These are phyloP conservation scores for Ambrosiella xylebori DNA, from an alignment of 2,329 filamentous ascomycete species.

Conservation along the genomic window DNA sequence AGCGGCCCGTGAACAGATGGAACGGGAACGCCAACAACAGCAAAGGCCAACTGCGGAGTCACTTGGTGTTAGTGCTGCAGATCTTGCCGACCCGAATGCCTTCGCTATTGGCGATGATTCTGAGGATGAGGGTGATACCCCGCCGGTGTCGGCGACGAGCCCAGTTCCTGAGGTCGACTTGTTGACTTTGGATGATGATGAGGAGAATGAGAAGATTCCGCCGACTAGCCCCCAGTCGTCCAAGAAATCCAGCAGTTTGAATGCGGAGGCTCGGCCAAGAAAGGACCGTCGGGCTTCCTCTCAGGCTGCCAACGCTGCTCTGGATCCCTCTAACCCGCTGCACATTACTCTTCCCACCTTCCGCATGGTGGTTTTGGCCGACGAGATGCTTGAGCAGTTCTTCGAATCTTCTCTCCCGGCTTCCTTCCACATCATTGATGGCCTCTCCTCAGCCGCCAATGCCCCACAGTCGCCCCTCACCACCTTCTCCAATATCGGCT, in stretches of 20 bases:
- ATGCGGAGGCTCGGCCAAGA: slow-evolving; percentile 16
- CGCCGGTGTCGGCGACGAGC: neutral
- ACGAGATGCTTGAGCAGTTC: slow-evolving; percentile 89
- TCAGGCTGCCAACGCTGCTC: slow-evolving; percentile 69
- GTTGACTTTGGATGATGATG: slow-evolving; percentile 32
- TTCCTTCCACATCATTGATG: slow-evolving; percentile 75
- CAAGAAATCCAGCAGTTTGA: slow-evolving; percentile 10
- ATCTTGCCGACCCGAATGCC: slow-evolving; percentile 26
- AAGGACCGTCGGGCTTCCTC: slow-evolving; percentile 45
- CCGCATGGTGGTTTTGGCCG: slow-evolving; percentile 93
- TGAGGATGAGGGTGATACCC: slow-evolving; percentile 32
- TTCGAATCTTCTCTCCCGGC: slow-evolving; percentile 91
- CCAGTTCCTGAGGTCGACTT: slow-evolving; percentile 34
- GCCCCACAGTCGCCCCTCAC: slow-evolving; percentile 48
- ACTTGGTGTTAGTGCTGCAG: slow-evolving; percentile 3
- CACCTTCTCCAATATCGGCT: slow-evolving; percentile 62
- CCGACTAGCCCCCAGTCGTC: slow-evolving; percentile 18
- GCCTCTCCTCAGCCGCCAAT: slow-evolving; percentile 22
- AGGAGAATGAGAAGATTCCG: slow-evolving; percentile 14
- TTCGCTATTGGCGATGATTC: slow-evolving; percentile 65
- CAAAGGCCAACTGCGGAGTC: slow-evolving; percentile 5
- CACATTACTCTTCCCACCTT: slow-evolving; percentile 96
- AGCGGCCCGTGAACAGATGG: slow-evolving; percentile 18
- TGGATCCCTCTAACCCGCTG: slow-evolving; percentile 83
- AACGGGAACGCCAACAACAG: neutral